These are phyloP conservation scores for Cicer bijugum DNA, from an alignment of 306 rosid genomes.

Conservation along the genomic window DNA sequence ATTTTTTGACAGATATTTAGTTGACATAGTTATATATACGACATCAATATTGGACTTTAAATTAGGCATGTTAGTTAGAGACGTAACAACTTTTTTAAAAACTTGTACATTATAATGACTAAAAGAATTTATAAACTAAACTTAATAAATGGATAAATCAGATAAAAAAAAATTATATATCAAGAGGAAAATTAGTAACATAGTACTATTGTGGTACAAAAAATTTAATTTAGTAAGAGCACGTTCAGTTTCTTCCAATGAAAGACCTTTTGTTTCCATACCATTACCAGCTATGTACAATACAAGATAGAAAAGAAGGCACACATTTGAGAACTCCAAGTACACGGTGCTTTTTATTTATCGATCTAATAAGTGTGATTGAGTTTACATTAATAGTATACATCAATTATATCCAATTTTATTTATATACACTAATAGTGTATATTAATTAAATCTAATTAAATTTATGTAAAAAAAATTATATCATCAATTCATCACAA, in stretches of 20 bases:
- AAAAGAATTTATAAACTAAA: not conserved
- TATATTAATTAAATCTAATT: too few relatives aligned
- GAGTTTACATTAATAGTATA: too few relatives aligned
- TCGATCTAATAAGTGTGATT: too few relatives aligned
- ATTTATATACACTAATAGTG: too few relatives aligned
- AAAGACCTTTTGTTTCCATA: constrained; percentile 88
- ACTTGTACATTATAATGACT: not conserved
- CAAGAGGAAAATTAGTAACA: not conserved
- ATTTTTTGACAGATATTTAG: too few relatives aligned
- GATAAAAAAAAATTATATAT: not conserved
- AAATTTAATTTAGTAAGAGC: too few relatives aligned
- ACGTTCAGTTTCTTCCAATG: constrained; percentile 82
- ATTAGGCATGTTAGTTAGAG: too few relatives aligned
- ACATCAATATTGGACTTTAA: too few relatives aligned
- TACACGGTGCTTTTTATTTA: constrained; percentile 54
- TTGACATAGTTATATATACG: too few relatives aligned
- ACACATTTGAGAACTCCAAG: constrained; percentile 66
- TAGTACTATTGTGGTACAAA: not conserved
- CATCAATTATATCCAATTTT: too few relatives aligned
- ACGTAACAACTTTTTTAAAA: not conserved
- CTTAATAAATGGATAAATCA: not conserved
- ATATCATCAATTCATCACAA: too few relatives aligned
- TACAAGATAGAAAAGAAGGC: constrained; percentile 64
- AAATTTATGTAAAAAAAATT: too few relatives aligned
- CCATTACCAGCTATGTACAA: constrained; percentile 69